Base-by-base conservation (phyloP, 371 early-diverging fungal species). In the Nematocida ironsii region DNA sequence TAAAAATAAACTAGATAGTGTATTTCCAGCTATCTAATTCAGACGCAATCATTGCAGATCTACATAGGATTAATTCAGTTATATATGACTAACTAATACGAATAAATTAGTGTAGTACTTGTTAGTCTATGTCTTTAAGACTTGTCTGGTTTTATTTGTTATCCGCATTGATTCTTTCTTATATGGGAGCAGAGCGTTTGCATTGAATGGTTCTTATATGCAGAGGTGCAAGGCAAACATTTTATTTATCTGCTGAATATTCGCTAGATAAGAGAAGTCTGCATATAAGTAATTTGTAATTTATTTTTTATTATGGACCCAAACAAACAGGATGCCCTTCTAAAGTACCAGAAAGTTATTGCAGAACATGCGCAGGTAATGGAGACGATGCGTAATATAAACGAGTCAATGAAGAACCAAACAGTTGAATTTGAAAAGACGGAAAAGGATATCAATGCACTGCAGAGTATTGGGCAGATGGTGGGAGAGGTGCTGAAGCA, bases 401-500 rank as follows among this genome's bases (percentile, higher is more conserved):
- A 75, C 87, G 80, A 82, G 11, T 64, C 83, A 91, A 70, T 90
- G 93, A 75, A 90, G 91, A 82, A 87, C 90, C 40, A 90, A 93
- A 62, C 94, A 91, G 84, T 91, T 90, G 82, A 92, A 92, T 96
- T 90, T 86, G 91, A 94, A 82, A 96, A 96, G 85, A 91, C 95
- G 5, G 99, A 98, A 87, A 92, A 94, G 76, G 97, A 97, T 86
- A 91, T 98, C 74, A 95, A 96, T 86, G 95, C 97, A 1, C 85
- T 98, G 62, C 97, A 97, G 88, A 93, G 93, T 84, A 95, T 98
- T 40, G 99, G 99, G 5, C 98, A 97, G 87, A 96, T 96, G 74
- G 94, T 98, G 84, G 99, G 96, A 61, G 98, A 98, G 87, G 95
- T 98, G 16, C 88, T 98, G 72, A 97, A 96, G 87, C 94, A 95